These are phyloP conservation scores for Pulchroboletus neoregius DNA, from an alignment of 1,284 basidiomycete species.

Conservation along the genomic window DNA sequence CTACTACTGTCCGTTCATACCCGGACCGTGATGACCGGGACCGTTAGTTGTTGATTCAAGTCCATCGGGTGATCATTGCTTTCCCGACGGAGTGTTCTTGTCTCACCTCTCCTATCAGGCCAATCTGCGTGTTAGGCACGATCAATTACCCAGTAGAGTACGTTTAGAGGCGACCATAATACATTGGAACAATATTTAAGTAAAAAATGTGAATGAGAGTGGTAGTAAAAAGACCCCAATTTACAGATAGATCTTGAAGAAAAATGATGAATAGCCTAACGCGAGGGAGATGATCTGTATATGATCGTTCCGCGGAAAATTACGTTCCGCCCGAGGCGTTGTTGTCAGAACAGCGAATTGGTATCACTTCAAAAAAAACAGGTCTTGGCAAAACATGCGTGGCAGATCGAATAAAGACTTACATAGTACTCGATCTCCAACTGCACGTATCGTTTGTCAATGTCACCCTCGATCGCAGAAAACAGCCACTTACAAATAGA, in stretches of 20 bases:
- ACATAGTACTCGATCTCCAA: conserved; percentile 80
- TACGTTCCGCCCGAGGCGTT: conserved; percentile 5
- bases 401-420: conserved; percentile 15
- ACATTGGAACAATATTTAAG: conserved; percentile 7
- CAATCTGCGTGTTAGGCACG: neutral
- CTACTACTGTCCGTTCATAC: too few species aligned
- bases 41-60: too few species aligned
- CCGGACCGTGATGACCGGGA: too few species aligned
- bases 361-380: conserved; percentile 24
- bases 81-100: neutral
- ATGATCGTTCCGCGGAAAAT: conserved; percentile 4
- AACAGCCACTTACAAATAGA: conserved; percentile 65
- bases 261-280: conserved; percentile 6
- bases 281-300: conserved; percentile 11
- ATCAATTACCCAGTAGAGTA: neutral
- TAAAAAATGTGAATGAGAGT: neutral
- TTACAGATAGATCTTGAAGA: conserved; percentile 1
- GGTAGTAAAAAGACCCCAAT: neutral
- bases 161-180: neutral
- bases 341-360: conserved; percentile 5
- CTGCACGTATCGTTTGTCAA: conserved; percentile 35
- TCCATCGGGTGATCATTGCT: neutral
- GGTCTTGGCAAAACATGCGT: conserved; percentile 1
- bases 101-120: neutral
- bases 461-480: neutral